These are phyloP conservation scores for Leersia perrieri DNA, from an alignment of 176 grass and related monocot species.

Conservation along the genomic window DNA sequence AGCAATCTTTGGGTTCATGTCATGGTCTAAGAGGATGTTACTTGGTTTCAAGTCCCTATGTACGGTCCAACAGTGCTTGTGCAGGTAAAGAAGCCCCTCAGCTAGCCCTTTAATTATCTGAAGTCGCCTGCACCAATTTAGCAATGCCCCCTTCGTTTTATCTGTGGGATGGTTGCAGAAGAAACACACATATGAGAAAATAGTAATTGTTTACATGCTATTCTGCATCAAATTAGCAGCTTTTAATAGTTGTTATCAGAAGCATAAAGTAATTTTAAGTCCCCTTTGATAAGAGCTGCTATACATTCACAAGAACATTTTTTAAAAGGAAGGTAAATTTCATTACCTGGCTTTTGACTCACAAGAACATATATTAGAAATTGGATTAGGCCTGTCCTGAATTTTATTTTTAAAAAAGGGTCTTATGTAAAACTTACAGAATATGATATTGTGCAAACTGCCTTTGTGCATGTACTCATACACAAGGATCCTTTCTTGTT, in stretches of 20 bases:
- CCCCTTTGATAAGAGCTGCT: neutral
- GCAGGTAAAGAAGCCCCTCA: constrained; percentile 50
- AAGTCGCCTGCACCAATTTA: constrained; percentile 36
- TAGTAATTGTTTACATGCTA: neutral
- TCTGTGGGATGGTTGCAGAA: constrained; percentile 6
- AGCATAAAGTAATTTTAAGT: neutral
- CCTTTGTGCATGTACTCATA: constrained; percentile 23
- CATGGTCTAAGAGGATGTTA: constrained; percentile 39
- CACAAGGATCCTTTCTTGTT: constrained; percentile 33
- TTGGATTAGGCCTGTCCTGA: neutral
- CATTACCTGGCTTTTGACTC: too few relatives aligned
- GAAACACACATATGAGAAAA: neutral
- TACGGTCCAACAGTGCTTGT: constrained; percentile 33
- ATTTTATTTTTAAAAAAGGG: too few relatives aligned
- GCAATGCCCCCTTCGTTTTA: neutral
- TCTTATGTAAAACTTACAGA: constrained; percentile 3
- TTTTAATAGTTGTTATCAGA: neutral
- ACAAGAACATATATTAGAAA: constrained; percentile 1
- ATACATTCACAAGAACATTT: neutral
- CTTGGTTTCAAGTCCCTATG: constrained; percentile 50
- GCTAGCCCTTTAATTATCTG: constrained; percentile 45
- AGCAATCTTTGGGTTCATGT: constrained; percentile 37
- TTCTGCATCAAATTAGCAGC: constrained; percentile 3
- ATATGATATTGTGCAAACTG: neutral
- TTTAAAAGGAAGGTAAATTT: too few relatives aligned